These are phyloP conservation scores for Podosphaera fusca DNA, from an alignment of 2,329 filamentous ascomycete species.

Conservation along the genomic window DNA sequence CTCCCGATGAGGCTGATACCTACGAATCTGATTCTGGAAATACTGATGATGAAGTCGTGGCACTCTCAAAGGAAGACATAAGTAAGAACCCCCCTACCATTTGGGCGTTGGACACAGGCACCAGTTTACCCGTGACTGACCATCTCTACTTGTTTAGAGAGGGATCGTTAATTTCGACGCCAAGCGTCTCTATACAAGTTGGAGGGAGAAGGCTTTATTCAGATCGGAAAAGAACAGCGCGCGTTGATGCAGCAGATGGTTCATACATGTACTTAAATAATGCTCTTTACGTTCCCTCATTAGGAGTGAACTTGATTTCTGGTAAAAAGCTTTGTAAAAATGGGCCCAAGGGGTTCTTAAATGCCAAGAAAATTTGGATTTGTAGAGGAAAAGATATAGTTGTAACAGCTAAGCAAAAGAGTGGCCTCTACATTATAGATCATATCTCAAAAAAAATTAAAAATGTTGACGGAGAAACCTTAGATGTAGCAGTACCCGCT, in stretches of 20 bases:
- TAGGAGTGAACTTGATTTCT: not conserved
- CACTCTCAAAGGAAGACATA: not conserved
- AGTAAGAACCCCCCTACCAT: not conserved
- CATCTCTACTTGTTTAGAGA: not conserved
- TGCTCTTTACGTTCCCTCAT: not conserved
- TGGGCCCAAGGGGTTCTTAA: not conserved
- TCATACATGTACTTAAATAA: not conserved
- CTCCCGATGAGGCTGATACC: not conserved
- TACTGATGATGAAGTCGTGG: not conserved
- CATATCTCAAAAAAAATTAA: not conserved
- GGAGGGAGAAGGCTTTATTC: not conserved
- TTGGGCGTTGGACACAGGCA: not conserved
- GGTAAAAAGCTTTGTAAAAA: no score
- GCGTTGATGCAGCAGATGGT: not conserved
- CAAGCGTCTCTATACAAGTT: not conserved
- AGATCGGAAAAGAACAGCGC: not conserved
- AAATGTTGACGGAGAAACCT: no score
- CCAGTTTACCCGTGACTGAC: not conserved
- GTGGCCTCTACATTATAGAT: not conserved
- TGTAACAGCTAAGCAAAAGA: not conserved
- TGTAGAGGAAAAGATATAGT: not conserved
- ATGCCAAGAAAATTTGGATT: not conserved
- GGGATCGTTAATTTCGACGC: not conserved
- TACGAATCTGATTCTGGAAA: no score
- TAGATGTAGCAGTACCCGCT: not conserved